Evolutionary conservation across 2,329 filamentous ascomycete genomes (phyloP).

Genomic region (Fusarium phyllophilum): DNA sequence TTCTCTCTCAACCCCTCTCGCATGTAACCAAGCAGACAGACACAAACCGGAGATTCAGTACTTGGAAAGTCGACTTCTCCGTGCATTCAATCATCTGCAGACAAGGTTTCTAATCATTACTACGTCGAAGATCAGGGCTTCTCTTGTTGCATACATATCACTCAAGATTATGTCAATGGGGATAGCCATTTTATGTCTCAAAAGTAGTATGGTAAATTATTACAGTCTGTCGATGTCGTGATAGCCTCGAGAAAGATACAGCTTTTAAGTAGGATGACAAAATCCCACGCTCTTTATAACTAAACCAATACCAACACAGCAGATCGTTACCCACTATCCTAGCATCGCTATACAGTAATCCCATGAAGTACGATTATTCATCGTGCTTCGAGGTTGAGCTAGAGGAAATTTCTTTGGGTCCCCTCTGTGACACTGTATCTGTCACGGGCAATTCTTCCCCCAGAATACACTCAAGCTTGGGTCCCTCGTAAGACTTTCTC

Average conservation of each 20-base stretch:
- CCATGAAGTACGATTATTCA: not conserved
- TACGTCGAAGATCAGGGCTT: not conserved
- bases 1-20: not conserved
- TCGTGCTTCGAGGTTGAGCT: conserved; percentile 20
- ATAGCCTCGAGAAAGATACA: not conserved
- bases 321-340: not conserved
- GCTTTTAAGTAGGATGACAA: not conserved
- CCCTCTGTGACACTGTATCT: not conserved
- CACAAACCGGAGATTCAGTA: no score
- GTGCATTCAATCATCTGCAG: not conserved
- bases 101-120: not conserved
- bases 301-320: not conserved
- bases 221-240: not conserved
- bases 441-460: conserved; percentile 31
- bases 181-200: not conserved
- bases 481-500: conserved; percentile 32
- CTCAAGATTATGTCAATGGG: rapidly evolving
- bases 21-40: not conserved
- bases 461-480: conserved; percentile 34
- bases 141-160: not conserved
- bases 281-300: not conserved
- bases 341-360: not conserved
- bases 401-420: conserved; percentile 2
- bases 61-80: no score
- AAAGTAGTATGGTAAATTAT: not conserved